These are phyloP conservation scores for Sisymbrium irio DNA, from an alignment of 345 rosid genomes.

Conservation along the genomic window DNA sequence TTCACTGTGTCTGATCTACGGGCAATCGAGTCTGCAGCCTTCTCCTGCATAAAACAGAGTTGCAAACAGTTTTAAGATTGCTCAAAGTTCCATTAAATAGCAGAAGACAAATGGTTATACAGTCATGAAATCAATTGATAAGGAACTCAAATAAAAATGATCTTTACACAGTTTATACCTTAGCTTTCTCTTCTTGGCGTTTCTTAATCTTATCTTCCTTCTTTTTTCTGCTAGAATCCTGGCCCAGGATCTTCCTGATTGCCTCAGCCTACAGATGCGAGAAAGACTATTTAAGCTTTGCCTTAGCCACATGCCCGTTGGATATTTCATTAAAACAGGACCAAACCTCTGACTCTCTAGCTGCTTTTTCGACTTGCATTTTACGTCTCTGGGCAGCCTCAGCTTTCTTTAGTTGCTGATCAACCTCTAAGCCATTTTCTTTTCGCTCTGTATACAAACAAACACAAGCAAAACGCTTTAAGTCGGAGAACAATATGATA, in stretches of 20 bases:
- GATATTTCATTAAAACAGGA: constrained; percentile 3
- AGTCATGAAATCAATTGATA: too few relatives aligned
- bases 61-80: constrained; percentile 8
- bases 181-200: constrained; percentile 77
- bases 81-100: too few relatives aligned
- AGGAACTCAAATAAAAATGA: not conserved
- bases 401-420: constrained; percentile 80
- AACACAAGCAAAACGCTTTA: not conserved
- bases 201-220: constrained; percentile 78
- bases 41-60: constrained; percentile 51
- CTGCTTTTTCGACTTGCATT: constrained; percentile 88
- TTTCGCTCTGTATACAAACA: constrained; percentile 55
- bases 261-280: constrained; percentile 71
- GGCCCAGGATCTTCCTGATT: constrained; percentile 90
- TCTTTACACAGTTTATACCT: constrained; percentile 40
- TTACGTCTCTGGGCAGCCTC: constrained; percentile 95
- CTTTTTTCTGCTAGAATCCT: constrained; percentile 84
- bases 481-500: not conserved
- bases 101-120: too few relatives aligned
- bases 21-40: constrained; percentile 54
- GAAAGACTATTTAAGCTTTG: constrained; percentile 9
- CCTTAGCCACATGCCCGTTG: not conserved
- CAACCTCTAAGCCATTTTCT: constrained; percentile 75
- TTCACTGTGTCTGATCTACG: constrained; percentile 60
- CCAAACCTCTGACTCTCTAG: constrained; percentile 76